Conservation (phyloP, 768 basidiomycete species). For the Hebeloma cylindrosporum region DNA sequence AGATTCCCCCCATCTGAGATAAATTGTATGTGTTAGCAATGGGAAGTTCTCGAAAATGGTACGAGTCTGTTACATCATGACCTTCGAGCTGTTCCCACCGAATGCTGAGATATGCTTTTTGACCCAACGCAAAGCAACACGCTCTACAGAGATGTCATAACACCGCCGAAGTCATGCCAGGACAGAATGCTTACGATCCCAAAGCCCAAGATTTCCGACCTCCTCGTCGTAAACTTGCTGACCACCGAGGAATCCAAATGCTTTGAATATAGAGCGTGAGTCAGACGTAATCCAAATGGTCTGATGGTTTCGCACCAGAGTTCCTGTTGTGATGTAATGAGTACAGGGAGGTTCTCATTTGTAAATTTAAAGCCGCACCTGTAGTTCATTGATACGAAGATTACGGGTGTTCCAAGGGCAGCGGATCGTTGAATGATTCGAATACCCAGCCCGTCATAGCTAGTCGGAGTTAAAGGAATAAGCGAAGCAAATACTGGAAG, state of each 20-base stretch:
- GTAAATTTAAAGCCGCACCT: constrained; percentile 19
- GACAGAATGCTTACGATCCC: constrained; percentile 47
- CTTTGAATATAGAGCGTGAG: constrained; percentile 19
- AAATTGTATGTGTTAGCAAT: neutral
- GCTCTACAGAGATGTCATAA: constrained; percentile 36
- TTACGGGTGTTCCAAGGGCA: constrained; percentile 39
- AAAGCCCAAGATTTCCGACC: constrained; percentile 62
- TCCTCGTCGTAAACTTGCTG: constrained; percentile 51
- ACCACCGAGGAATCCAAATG: constrained; percentile 53
- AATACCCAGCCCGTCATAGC: constrained; percentile 39
- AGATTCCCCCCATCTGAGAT: constrained; percentile 40
- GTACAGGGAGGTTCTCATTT: no score
- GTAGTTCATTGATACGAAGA: constrained; percentile 60
- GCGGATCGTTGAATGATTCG: constrained; percentile 46
- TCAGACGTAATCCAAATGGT: neutral
- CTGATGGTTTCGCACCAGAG: no score
- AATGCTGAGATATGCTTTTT: constrained; percentile 63
- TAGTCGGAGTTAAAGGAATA: no score
- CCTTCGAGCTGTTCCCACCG: constrained; percentile 63
- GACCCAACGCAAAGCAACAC: constrained; percentile 61
- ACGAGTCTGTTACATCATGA: constrained; percentile 48
- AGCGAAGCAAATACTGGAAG: neutral
- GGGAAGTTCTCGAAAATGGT: neutral
- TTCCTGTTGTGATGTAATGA: no score
- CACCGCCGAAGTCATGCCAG: no score